These are phyloP conservation scores for Phytophthora fragariae DNA, from an alignment of 352 stramenopile species.

Conservation along the genomic window DNA sequence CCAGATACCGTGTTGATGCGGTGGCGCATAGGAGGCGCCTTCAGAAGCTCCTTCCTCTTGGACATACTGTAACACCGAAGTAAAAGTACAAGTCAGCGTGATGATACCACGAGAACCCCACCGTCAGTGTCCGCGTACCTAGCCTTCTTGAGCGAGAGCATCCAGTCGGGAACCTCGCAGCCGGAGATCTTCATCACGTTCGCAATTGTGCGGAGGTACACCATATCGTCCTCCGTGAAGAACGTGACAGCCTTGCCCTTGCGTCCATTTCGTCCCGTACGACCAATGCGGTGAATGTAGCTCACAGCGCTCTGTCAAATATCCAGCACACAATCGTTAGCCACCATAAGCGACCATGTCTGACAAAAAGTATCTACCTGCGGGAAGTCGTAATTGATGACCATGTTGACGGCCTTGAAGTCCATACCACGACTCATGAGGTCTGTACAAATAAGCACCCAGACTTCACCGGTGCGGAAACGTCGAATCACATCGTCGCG, in stretches of 20 bases:
- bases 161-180: slow-evolving; percentile 98
- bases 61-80: slow-evolving; percentile 46
- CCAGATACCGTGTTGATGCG: slow-evolving; percentile 89
- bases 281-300: slow-evolving; percentile 98
- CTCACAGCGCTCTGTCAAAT: slow-evolving; percentile 78
- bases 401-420: slow-evolving; percentile 99
- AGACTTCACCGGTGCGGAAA: slow-evolving; percentile 97
- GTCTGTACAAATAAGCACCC: slow-evolving; percentile 99
- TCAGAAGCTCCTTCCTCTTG: slow-evolving; percentile 85
- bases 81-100: slow-evolving; percentile 1
- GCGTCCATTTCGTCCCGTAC: slow-evolving; percentile 93
- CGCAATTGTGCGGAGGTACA: slow-evolving; percentile 95
- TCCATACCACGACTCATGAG: slow-evolving; percentile 99
- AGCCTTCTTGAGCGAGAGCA: slow-evolving; percentile 96
- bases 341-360: not conserved
- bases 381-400: slow-evolving; percentile 99
- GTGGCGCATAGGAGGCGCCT: slow-evolving; percentile 72
- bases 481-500: slow-evolving; percentile 95
- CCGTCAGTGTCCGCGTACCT: slow-evolving; percentile 49
- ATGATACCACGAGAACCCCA: not conserved
- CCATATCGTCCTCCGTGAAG: slow-evolving; percentile 97
- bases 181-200: slow-evolving; percentile 99
- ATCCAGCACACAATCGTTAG: slow-evolving; percentile 1
- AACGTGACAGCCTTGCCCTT: slow-evolving; percentile 96
- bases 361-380: slow-evolving; percentile 49